Percentiles rank a stretch among this genome's conserved stretches.
Evolutionary conservation across 371 early-diverging fungal genomes (phyloP).

Genomic region (Zychaea mexicana): DNA sequence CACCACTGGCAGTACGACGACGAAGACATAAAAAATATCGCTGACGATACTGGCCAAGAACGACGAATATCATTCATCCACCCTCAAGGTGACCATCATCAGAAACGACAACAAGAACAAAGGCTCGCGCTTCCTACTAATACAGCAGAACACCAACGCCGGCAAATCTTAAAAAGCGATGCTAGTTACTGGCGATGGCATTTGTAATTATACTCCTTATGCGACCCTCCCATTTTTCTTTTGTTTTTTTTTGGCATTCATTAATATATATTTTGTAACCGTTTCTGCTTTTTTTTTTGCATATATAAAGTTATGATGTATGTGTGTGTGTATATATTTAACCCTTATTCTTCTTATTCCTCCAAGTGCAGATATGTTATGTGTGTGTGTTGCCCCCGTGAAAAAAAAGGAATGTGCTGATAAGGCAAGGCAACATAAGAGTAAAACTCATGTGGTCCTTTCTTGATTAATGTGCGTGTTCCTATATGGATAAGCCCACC

Average conservation of each 20-base stretch:
- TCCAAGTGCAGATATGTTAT: too few species aligned
- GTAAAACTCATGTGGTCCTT: conserved; percentile 6
- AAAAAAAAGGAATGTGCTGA: background rate
- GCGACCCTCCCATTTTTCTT: background rate
- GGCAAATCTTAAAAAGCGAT: background rate
- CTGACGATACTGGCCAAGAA: too few species aligned
- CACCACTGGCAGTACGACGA: background rate
- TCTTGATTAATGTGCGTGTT: conserved; percentile 18
- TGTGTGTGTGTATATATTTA: background rate
- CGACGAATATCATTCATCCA: too few species aligned
- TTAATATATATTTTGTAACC: too few species aligned
- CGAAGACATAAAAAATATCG: too few species aligned
- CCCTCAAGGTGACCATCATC: background rate
- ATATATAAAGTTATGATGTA: background rate
- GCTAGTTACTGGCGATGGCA: background rate
- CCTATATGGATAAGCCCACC: conserved; percentile 9
- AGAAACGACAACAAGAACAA: background rate
- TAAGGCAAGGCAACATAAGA: too few species aligned
- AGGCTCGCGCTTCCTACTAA: background rate
- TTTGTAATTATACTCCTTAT: background rate
- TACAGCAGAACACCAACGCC: conserved; percentile 1
- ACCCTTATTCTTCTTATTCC: background rate
- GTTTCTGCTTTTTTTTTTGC: background rate
- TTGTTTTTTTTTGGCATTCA: background rate
- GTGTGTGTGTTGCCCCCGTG: too few species aligned